phyloP scores from a whole-genome alignment of 495 filamentous ascomycete genomes.

The Lasiosphaeris hirsuta region DNA sequence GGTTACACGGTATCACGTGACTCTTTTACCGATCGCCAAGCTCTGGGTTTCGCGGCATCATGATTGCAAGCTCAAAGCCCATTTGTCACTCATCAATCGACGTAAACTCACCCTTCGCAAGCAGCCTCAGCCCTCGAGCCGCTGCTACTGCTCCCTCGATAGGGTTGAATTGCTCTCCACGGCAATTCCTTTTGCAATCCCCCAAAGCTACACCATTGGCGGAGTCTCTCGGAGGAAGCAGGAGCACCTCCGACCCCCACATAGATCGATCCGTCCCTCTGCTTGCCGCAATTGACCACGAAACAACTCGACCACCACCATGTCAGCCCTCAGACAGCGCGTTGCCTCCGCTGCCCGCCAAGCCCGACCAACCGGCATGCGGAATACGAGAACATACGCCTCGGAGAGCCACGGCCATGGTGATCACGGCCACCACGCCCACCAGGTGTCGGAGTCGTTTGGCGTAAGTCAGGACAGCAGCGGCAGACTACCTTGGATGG shows the following conservation, averaged over 20 bases:
- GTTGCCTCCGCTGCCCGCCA: constrained; percentile 36
- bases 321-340: constrained; percentile 46
- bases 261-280: constrained; percentile 11
- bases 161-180: background rate
- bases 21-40: background rate
- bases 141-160: background rate
- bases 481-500: background rate
- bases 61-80: constrained; percentile 11
- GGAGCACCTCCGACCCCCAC: background rate
- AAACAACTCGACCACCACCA: constrained; percentile 26
- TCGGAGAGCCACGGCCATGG: constrained; percentile 37
- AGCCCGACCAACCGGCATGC: constrained; percentile 27
- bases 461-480: constrained; percentile 35
- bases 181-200: background rate
- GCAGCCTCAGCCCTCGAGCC: constrained; percentile 4
- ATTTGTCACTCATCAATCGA: constrained; percentile 13
- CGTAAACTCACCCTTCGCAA: background rate
- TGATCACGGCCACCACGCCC: constrained; percentile 33
- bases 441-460: constrained; percentile 38
- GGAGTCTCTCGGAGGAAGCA: constrained; percentile 6
- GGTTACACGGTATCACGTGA: background rate
- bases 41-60: constrained; percentile 1
- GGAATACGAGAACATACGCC: constrained; percentile 41
- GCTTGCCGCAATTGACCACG: constrained; percentile 14
- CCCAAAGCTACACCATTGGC: constrained; percentile 1